Evolutionary conservation across 768 basidiomycete genomes (phyloP).

Genomic region (Baorangia bicolor): DNA sequence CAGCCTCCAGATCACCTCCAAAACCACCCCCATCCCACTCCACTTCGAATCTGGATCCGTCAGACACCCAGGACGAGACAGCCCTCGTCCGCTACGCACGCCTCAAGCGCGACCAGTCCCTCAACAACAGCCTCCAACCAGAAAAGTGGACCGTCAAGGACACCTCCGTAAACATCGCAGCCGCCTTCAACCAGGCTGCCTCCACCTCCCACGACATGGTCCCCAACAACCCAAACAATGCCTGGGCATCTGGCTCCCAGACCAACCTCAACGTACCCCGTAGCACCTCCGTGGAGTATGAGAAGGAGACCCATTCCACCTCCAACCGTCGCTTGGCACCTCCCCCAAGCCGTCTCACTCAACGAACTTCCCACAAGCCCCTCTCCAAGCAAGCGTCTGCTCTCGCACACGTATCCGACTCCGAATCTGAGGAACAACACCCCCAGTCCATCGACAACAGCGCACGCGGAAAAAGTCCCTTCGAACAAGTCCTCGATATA

Average conservation of each 20-base stretch:
- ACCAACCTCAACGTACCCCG: slow-evolving; percentile 53
- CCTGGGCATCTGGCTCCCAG: slow-evolving; percentile 65
- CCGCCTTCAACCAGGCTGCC: slow-evolving; percentile 75
- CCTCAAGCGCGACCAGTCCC: slow-evolving; percentile 43
- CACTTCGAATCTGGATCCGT: slow-evolving; percentile 36
- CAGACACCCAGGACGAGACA: slow-evolving; percentile 46
- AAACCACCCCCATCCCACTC: slow-evolving; percentile 39
- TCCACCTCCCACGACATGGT: slow-evolving; percentile 41
- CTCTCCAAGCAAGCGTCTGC: slow-evolving; percentile 54
- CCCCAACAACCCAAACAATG: slow-evolving; percentile 52
- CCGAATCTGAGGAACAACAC: slow-evolving; percentile 55
- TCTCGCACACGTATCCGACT: slow-evolving; percentile 60
- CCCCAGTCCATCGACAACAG: slow-evolving; percentile 30
- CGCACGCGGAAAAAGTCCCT: slow-evolving; percentile 66
- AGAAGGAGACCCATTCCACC: slow-evolving; percentile 58
- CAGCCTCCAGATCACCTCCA: slow-evolving; percentile 57
- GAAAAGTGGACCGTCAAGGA: slow-evolving; percentile 74
- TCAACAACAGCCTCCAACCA: slow-evolving; percentile 43
- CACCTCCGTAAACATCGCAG: slow-evolving; percentile 84
- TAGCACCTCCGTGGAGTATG: slow-evolving; percentile 80
- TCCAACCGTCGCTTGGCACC: slow-evolving; percentile 56
- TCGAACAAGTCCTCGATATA: slow-evolving; percentile 57
- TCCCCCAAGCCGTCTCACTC: slow-evolving; percentile 51
- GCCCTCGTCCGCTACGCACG: slow-evolving; percentile 48
- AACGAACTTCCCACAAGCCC: slow-evolving; percentile 42